Evolutionary conservation across 352 stramenopile genomes (phyloP), one percentile per base, ranked within the genome.

Genomic region (Phytopythium montanum): DNA sequence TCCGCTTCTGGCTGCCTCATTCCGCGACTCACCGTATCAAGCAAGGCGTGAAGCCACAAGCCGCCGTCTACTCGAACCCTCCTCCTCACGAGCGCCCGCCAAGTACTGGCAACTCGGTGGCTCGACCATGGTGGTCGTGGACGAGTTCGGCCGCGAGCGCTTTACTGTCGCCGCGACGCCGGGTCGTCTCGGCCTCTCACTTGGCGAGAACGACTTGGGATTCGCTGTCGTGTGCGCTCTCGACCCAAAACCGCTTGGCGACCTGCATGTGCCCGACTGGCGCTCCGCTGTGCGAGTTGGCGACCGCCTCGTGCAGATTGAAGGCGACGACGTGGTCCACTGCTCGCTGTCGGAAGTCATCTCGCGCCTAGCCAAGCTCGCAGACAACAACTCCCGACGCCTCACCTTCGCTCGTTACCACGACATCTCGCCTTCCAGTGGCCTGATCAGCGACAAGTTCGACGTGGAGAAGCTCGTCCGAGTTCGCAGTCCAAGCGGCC

Each of bases 401-500:
- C 49, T 87, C n/a, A 83, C 73, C 19, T 85, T 89, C 28, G 77
- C 70, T 5, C 68, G 77, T 9, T 87, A 87, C 56, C 66, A 80
- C 54, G 28, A 51, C 39, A 68, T 60, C 16, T 38, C 54, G 5
- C 69, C 23, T 14, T 46, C 46, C 23, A n/a, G 19, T n/a, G 50
- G 31, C 19, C n/a, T n/a, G n/a, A 62, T 56, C 16, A 21, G 10
- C 29, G 33, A 21, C 21, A 64, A 56, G 29, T 83, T 70, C 49
- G 79, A 89, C 41, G 61, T 85, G 3, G 79, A 81, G 58, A 87
- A 86, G 58, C 61, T 87, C 12, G 66, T 83, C 42, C 64, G 75
- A 13, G 59, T 75, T 29, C 59, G 68, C 2, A 67, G 72, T n/a
- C 69, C 73, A 0, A 63, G 51, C n/a, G 79, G 79, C 3, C 77